Conservation (phyloP, 2,329 filamentous ascomycete genomes). For the Calonectria hongkongensis region DNA sequence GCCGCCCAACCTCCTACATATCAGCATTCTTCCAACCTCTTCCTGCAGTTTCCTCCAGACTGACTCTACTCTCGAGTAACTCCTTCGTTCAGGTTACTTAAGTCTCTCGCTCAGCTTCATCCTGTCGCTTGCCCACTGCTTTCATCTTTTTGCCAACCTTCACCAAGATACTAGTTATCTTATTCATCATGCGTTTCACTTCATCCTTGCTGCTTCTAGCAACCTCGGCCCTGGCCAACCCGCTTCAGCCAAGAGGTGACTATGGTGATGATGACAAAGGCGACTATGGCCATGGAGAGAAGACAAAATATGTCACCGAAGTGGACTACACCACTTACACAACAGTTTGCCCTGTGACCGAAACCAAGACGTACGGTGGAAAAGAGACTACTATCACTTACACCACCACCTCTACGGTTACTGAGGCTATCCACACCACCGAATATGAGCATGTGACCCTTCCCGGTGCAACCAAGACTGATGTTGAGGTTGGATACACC, state of each 20-base stretch:
- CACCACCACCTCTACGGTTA: conserved; percentile 67
- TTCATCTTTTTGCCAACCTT: conserved; percentile 47
- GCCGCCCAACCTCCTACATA: conserved; percentile 38
- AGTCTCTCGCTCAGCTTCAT: conserved; percentile 51
- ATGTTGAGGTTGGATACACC: conserved; percentile 60
- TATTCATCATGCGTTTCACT: conserved; percentile 53
- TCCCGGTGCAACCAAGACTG: conserved; percentile 60
- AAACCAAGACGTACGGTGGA: conserved; percentile 62
- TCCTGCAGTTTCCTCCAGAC: conserved; percentile 38
- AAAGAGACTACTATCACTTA: conserved; percentile 42
- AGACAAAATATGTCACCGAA: conserved; percentile 39
- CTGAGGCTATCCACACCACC: conserved; percentile 60
- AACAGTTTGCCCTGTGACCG: conserved; percentile 67
- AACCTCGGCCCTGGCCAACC: conserved; percentile 51
- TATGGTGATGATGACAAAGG: conserved; percentile 10
- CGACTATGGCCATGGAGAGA: conserved; percentile 35
- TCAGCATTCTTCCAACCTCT: conserved; percentile 43
- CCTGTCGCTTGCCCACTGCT: conserved; percentile 47
- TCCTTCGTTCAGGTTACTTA: conserved; percentile 58
- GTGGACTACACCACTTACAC: conserved; percentile 59
- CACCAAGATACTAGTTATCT: conserved; percentile 39
- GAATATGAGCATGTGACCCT: conserved; percentile 62
- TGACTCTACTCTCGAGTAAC: conserved; percentile 49
- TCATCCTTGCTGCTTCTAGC: conserved; percentile 52
- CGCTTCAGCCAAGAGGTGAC: conserved; percentile 46